Conservation (phyloP, 2,329 filamentous ascomycete species). For the Alternaria angustiovoidea region DNA sequence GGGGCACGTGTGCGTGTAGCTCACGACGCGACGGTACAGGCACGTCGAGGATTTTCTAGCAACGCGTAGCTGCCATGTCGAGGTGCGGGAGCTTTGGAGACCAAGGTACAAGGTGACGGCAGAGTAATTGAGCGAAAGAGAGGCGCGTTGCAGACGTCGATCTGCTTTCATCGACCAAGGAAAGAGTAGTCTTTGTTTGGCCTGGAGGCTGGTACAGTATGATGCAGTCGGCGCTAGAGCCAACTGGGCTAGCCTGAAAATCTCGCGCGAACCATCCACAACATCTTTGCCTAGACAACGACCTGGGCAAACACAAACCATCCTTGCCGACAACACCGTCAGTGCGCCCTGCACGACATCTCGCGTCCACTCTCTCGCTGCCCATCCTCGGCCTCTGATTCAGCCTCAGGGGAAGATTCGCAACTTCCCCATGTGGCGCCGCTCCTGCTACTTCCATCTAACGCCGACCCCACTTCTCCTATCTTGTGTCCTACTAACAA, state of each 20-base stretch:
- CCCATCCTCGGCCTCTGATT: not conserved
- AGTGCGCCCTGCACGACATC: constrained; percentile 17
- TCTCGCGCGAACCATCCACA: constrained; percentile 21
- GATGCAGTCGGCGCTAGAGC: constrained; percentile 13
- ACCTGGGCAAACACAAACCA: constrained; percentile 16
- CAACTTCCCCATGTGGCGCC: not conserved
- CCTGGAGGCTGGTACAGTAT: constrained; percentile 40
- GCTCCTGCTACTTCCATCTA: constrained; percentile 6
- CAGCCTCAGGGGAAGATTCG: constrained; percentile 3
- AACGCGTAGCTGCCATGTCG: constrained; percentile 41
- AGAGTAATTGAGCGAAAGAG: constrained; percentile 40
- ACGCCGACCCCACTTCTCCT: constrained; percentile 14
- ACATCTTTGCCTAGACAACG: constrained; percentile 20
- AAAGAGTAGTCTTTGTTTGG: constrained; percentile 33
- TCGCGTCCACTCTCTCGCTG: constrained; percentile 4
- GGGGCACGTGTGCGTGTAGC: constrained; percentile 43
- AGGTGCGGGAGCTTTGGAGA: constrained; percentile 14
- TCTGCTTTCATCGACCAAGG: constrained; percentile 31
- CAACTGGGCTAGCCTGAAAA: not conserved
- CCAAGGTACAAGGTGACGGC: constrained; percentile 20
- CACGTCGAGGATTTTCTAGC: constrained; percentile 40
- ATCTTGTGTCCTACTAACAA: not conserved
- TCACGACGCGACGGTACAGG: constrained; percentile 46
- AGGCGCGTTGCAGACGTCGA: constrained; percentile 33
- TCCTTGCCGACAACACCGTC: constrained; percentile 21